Base-by-base conservation (phyloP, 2,329 filamentous ascomycete genomes). In the Colletotrichum agaves region DNA sequence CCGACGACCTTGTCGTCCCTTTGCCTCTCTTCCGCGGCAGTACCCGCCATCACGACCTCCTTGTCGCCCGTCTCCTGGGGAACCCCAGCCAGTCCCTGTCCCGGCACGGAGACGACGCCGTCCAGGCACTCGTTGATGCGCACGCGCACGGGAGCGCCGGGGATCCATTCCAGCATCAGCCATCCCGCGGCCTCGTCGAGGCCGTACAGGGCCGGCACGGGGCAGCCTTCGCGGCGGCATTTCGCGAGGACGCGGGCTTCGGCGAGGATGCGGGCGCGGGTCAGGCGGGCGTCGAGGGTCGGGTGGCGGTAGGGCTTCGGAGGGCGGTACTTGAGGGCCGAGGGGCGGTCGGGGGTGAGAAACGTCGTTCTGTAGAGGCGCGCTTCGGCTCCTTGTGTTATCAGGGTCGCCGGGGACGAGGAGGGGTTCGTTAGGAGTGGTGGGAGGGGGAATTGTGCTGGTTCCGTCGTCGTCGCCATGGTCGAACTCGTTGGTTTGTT, bases 381-480 rank as follows among this genome's bases (percentile, higher is more conserved):
- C 68, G 93, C 94, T 87, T 99, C 96, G 77, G 96, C 96, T 81
- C 96, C 96, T 85, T 98, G 96, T 64, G 93, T 91, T 73, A 98
- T 88, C 75, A 97, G 91, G 55, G 77, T 79, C 70, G 93, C 89
- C 55, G 87, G 79, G 72, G 83, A 78, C 43, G 88, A 83, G 69
- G 86, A 82, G 77, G 87, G 86, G 81, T 88, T 82, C 66, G 84
- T 83, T 79, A 94, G 91, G 72, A 91, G 86, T 37, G 83, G 79
- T 41, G 91, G 91, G 70, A 93, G 89, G 72, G 84, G 80, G 73
- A 84, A 84, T 33, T 43, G 46, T 27, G 52, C 39, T 23, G 60
- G 21, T 52, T 31, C 4, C 61, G 52, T 2, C 27, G 27, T 44
- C 17, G 60, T 47, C n/a, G 53, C 11, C 33, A 33, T 62, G 52